phyloP scores from a whole-genome alignment of 164 flowering plant genomes.

The Annona cherimola region DNA sequence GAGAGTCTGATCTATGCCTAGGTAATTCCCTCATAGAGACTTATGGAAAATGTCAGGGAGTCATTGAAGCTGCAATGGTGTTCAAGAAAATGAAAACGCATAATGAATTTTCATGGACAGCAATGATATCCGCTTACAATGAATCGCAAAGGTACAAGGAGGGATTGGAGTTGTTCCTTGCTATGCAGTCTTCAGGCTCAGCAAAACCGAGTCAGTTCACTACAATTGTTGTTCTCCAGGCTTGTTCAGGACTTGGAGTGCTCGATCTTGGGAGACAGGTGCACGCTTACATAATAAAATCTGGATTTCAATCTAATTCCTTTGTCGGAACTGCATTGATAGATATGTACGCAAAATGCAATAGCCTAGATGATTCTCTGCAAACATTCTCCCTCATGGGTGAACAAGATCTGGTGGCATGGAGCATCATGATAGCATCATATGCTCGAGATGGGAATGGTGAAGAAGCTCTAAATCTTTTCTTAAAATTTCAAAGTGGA shows the following conservation, averaged over 20 bases:
- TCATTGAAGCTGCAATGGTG: conserved; percentile 17
- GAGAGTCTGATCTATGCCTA: conserved; percentile 6
- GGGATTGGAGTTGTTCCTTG: conserved; percentile 15
- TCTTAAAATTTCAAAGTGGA: conserved; percentile 30
- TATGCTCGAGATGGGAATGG: conserved; percentile 34
- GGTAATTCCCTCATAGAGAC: conserved; percentile 21
- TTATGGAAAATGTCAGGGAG: conserved; percentile 15
- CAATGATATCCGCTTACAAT: conserved; percentile 32
- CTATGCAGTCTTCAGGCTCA: conserved; percentile 1
- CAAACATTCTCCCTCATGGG: conserved; percentile 11
- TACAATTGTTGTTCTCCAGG: conserved; percentile 16
- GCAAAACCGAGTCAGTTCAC: conserved; percentile 21
- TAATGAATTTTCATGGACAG: conserved; percentile 38
- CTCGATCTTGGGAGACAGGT: conserved; percentile 17
- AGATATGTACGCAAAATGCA: conserved; percentile 17
- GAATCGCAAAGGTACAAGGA: conserved; percentile 22
- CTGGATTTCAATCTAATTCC: conserved; percentile 15
- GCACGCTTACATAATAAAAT: conserved; percentile 13
- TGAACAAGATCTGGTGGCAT: conserved; percentile 18
- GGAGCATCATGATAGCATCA: conserved; percentile 56
- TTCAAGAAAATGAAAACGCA: conserved; percentile 27
- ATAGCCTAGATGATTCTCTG: conserved; percentile 9
- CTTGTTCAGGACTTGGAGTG: conserved; percentile 14
- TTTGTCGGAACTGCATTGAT: conserved; percentile 20
- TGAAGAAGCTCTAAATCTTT: conserved; percentile 35